These are phyloP conservation scores for Myochromella boudieri DNA, from an alignment of 768 basidiomycete genomes.

Conservation along the genomic window DNA sequence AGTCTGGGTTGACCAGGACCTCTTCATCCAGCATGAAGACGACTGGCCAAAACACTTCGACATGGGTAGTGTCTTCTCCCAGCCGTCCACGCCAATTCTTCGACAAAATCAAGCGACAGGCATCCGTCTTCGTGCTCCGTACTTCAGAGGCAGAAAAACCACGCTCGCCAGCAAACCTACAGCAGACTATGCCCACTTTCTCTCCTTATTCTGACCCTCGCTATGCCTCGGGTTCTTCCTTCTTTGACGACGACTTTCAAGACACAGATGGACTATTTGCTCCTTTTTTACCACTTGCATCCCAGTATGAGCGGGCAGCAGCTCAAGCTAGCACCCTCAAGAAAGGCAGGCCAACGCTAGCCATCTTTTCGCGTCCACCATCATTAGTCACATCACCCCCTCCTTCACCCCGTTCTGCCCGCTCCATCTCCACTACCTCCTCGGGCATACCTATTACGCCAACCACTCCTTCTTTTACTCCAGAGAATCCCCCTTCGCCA, in stretches of 20 bases:
- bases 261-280: constrained; percentile 7
- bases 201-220: constrained; percentile 8
- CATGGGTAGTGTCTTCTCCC: constrained; percentile 3
- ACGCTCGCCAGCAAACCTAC: constrained; percentile 3
- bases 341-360: background rate
- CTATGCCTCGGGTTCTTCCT: constrained; percentile 1
- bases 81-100: constrained; percentile 17
- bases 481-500: background rate
- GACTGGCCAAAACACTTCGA: background rate
- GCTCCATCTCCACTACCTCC: constrained; percentile 8
- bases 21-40: constrained; percentile 1
- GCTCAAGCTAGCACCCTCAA: background rate
- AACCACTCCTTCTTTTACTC: constrained; percentile 4
- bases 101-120: constrained; percentile 20
- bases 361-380: constrained; percentile 17
- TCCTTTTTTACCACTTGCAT: constrained; percentile 17
- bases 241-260: constrained; percentile 12
- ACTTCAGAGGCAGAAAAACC: constrained; percentile 4
- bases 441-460: constrained; percentile 6
- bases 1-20: background rate
- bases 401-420: constrained; percentile 6
- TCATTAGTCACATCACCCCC: constrained; percentile 16
- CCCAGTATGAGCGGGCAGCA: constrained; percentile 15
- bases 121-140: constrained; percentile 17
- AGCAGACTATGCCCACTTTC: constrained; percentile 9